phyloP scores from a whole-genome alignment of 2,329 filamentous ascomycete species.

The Neofusicoccum laricinum region DNA sequence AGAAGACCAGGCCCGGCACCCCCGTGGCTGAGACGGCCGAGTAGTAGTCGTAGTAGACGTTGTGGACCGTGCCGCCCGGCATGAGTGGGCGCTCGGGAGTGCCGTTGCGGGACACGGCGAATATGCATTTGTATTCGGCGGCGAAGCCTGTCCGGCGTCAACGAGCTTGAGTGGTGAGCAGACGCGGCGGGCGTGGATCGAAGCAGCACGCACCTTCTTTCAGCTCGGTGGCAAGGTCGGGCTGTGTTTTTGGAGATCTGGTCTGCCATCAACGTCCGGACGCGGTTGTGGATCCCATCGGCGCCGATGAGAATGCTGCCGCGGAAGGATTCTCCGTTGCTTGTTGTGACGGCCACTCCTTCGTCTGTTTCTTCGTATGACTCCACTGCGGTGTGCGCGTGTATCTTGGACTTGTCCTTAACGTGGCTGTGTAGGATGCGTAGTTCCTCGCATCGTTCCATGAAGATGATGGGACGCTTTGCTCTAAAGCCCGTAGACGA shows the following conservation, averaged over 20 bases:
- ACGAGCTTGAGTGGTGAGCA: not conserved
- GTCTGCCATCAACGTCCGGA: constrained; percentile 7
- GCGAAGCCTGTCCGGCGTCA: not conserved
- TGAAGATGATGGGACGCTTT: not conserved
- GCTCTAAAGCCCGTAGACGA: not conserved
- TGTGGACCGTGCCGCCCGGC: constrained; percentile 13
- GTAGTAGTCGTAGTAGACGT: constrained; percentile 17
- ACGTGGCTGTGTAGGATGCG: constrained; percentile 19
- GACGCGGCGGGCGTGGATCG: not conserved
- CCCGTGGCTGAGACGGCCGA: constrained; percentile 20
- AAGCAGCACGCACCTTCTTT: not conserved
- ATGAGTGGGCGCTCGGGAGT: not conserved
- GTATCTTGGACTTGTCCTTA: constrained; percentile 21
- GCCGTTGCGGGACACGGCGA: not conserved
- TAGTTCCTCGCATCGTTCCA: not conserved
- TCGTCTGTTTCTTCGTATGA: not conserved
- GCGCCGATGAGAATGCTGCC: constrained; percentile 3
- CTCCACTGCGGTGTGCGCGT: not conserved
- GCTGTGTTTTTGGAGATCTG: not conserved
- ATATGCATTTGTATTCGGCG: not conserved
- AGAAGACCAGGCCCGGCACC: not conserved
- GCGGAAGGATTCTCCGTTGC: constrained; percentile 16
- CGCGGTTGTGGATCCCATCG: constrained; percentile 8
- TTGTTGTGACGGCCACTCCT: constrained; percentile 19
- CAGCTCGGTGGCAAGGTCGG: not conserved